Conservation (phyloP, 2,329 filamentous ascomycete genomes). For the Fusarium decemcellulare region DNA sequence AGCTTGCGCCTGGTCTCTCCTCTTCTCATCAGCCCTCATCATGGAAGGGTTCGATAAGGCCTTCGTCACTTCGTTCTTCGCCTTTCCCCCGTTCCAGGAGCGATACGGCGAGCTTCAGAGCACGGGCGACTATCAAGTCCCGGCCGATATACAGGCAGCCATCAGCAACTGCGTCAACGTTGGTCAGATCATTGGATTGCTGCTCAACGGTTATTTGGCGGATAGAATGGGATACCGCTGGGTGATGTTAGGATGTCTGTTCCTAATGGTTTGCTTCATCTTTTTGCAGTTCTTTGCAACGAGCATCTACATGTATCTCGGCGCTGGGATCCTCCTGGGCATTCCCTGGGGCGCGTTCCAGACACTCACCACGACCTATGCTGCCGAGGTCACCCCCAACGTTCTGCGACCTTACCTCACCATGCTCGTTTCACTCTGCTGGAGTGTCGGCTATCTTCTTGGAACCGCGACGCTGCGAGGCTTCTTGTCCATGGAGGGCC, state of each 20-base stretch:
- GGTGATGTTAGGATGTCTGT: constrained; percentile 60
- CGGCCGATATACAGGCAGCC: constrained; percentile 64
- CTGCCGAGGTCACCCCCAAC: constrained; percentile 60
- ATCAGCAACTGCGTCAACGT: constrained; percentile 61
- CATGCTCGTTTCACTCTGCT: constrained; percentile 64
- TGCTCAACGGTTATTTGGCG: constrained; percentile 62
- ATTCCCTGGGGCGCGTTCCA: constrained; percentile 63
- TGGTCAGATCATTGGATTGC: constrained; percentile 64
- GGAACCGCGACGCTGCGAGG: constrained; percentile 57
- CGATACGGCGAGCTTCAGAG: constrained; percentile 53
- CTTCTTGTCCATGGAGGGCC: constrained; percentile 53
- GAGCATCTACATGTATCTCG: constrained; percentile 56
- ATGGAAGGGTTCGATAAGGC: constrained; percentile 58
- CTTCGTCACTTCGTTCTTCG: constrained; percentile 58
- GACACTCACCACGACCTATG: constrained; percentile 63
- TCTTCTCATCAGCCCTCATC: constrained; percentile 55
- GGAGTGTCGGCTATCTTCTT: constrained; percentile 63
- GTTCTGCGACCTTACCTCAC: constrained; percentile 64
- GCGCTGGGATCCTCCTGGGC: constrained; percentile 61
- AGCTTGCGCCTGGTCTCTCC: constrained; percentile 54
- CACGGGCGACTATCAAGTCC: constrained; percentile 59
- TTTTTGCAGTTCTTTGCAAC: constrained; percentile 64
- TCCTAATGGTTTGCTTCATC: constrained; percentile 58
- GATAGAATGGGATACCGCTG: constrained; percentile 61
- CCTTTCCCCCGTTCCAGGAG: constrained; percentile 52